Base-by-base conservation (phyloP, 2,329 filamentous ascomycete species). In the Emericellopsis cladophorae region DNA sequence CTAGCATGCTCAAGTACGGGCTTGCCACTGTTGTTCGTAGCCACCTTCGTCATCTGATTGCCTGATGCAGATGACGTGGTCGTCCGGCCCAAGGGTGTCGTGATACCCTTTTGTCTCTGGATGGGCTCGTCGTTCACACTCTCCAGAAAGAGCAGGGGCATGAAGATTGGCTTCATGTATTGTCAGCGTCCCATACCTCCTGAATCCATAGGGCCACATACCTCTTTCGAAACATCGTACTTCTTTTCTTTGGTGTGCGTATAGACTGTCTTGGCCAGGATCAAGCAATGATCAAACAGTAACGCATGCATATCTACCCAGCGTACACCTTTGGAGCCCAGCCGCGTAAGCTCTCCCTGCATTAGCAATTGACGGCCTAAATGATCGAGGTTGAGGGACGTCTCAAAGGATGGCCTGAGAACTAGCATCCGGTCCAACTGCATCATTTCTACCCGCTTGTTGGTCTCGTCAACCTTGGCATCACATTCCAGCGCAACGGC, bases 261-360 rank as follows among this genome's bases (percentile, higher is more conserved):
- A 36, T 79, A 68, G 10, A 73, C 70, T 7, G 86, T 72, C 66
- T 98, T 98, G 32, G 92, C 84, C 36, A 98, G 66, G 29, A 98
- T 89, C 31, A 98, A 72, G 58, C 95, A 98, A 61, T 98, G 89
- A 53, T 98, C 93, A 54, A 98, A 96, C 0, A 98, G 72, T 36
- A 98, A 74, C 3, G 86, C 88, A 56, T 95, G 88, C 0, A 86
- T 93, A 53, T 98, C 92, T 7, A 96, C 79, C 82, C 90, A 95
- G 47, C 81, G 82, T 55, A 96, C 92, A 42, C 88, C 80, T 57
- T 85, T 93, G 35, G 81, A 85, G 42, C 90, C 88, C 66, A 88
- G 83, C 46, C 92, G 74, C 57, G 93, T 87, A 43, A 98, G 65
- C 51, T 96, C 89, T 43, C 92, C 92, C 51, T 89, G 79, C 59